Conservation (phyloP, 202 grass and related monocot species). For the Miscanthus sacchariflorus region DNA sequence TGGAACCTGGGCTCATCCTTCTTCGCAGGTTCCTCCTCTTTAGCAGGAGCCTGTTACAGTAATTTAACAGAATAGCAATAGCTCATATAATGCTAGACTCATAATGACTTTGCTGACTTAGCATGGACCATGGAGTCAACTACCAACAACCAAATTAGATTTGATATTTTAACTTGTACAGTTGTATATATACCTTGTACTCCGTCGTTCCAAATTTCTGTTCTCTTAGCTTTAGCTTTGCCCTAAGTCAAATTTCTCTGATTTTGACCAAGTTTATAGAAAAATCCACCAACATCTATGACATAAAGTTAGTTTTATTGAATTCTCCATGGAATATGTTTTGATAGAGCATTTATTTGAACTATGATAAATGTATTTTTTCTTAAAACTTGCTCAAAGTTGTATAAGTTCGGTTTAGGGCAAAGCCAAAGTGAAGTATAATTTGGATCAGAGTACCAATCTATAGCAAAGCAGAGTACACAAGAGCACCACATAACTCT, state of each 20-base stretch:
- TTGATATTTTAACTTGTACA: neutral
- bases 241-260: neutral
- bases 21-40: conserved; percentile 51
- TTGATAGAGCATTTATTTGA: neutral
- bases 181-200: neutral
- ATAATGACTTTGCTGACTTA: neutral
- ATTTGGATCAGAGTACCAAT: neutral
- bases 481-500: neutral
- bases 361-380: neutral
- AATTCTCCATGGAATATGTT: neutral
- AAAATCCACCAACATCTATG: neutral
- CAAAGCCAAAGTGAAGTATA: neutral
- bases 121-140: neutral
- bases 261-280: neutral
- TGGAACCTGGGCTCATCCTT: conserved; percentile 78
- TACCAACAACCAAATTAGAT: neutral
- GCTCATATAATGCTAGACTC: neutral
- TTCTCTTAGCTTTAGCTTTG: neutral
- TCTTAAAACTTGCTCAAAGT: neutral
- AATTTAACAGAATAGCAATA: conserved; percentile 23
- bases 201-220: neutral
- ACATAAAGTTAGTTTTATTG: neutral
- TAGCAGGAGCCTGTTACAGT: conserved; percentile 55
- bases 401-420: neutral
- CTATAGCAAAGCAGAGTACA: neutral